Base-by-base conservation (phyloP, 1,284 basidiomycete species). In the Ustilago trichophora region DNA sequence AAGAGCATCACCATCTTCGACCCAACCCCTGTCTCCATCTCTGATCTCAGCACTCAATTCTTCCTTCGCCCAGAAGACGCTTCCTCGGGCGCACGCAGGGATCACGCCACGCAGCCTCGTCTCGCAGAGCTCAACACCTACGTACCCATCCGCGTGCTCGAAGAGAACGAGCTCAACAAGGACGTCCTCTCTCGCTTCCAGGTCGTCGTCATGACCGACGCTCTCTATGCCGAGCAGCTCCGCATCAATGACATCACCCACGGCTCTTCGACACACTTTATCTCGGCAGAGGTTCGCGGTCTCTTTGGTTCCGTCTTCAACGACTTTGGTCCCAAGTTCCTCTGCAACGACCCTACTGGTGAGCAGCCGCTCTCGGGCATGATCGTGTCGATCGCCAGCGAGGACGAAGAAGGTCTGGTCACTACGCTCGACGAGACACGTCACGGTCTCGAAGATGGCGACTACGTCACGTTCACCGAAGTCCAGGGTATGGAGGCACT, bases 1-100 rank as follows among this genome's bases (percentile, higher is more conserved):
- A 98, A 98, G 85, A 94, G 92, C 19, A 95, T 98, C 37, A 97
- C 94, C 15, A 86, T 98, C 65, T 98, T 89, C 81, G 96, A 99
- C 83, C 94, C 95, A 8, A 89, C 92, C 62, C 91, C 88, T 7
- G 91, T 95, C 16, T 86, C 87, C 41, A 81, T 95, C 34, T 88
- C 90, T 70, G 96, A 99, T 83, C 86, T 99, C 41, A 91, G 93
- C 80, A 92, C 93, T 6, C 80, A 98, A 91, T 98, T 98, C 85
- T 98, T 98, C 85, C 87, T 99, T 47, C 89, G 93, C 24, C 84
- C 89, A 80, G 87, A 87, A 53, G 96, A 99, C 81, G 80, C 97
- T 46, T 90, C 91, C 78, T 86, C 92, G 24, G 59, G 56, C 15
- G 50, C 41, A 21, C 66, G 64, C n/a, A 87, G 96, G 67, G 96